Conservation (phyloP, 768 basidiomycete species). For the Boletus vermiculosoides region DNA sequence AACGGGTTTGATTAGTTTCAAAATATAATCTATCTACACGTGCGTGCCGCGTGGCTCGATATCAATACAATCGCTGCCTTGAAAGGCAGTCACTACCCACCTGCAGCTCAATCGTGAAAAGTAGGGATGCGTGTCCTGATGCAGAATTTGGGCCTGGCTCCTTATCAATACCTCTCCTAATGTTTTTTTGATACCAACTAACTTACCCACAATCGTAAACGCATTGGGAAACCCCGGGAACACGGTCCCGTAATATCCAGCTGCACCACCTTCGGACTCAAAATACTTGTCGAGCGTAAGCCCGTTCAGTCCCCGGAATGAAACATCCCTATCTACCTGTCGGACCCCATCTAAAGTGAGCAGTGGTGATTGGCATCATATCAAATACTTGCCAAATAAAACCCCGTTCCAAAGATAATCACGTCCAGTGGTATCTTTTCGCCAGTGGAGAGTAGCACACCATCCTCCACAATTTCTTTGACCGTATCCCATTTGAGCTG, state of each 20-base stretch:
- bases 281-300: background rate
- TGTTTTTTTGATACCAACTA: background rate
- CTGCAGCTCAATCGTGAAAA: background rate
- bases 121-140: slow-evolving; percentile 1
- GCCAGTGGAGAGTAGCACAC: background rate
- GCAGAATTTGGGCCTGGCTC: background rate
- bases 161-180: background rate
- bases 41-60: slow-evolving; percentile 5
- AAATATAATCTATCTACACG: background rate
- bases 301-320: background rate
- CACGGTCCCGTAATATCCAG: slow-evolving; percentile 49
- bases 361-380: background rate
- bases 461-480: background rate
- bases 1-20: slow-evolving; percentile 6
- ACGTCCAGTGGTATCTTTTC: background rate
- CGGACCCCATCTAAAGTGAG: background rate
- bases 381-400: slow-evolving; percentile 5
- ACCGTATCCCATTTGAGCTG: slow-evolving; percentile 33
- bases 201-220: slow-evolving; percentile 1
- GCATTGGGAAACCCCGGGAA: slow-evolving; percentile 36
- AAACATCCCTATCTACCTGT: background rate
- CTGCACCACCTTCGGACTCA: background rate
- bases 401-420: slow-evolving; percentile 4
- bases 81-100: background rate
- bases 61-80: background rate